A percentile compares a stretch with the other conserved stretches of the same genome.
Conservation (phyloP, 2,329 filamentous ascomycete species). For the Clarireedia homoeocarpa region DNA sequence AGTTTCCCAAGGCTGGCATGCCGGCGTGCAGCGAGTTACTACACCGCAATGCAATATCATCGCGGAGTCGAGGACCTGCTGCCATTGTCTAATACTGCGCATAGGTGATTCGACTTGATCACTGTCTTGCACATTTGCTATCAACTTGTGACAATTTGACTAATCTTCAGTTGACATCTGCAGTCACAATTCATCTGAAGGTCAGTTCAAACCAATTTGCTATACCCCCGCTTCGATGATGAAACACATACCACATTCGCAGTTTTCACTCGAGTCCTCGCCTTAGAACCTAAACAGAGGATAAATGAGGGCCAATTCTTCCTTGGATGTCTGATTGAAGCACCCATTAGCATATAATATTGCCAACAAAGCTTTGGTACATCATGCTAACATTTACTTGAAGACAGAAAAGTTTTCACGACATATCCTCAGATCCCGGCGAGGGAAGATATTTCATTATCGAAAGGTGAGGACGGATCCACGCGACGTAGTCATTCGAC, state of each 20-base stretch:
- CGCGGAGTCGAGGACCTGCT: neutral
- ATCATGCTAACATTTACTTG: neutral
- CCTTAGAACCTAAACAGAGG: conserved; percentile 53
- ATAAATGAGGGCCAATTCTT: conserved; percentile 61
- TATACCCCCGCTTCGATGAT: conserved; percentile 45
- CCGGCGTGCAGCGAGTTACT: neutral
- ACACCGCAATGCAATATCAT: neutral
- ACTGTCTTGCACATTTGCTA: neutral
- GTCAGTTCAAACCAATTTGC: conserved; percentile 13
- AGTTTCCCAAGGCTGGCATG: neutral
- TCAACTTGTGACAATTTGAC: neutral
- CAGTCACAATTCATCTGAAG: neutral
- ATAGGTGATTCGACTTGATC: neutral
- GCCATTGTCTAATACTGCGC: neutral
- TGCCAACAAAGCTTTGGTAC: neutral
- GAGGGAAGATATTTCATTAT: too few relatives aligned
- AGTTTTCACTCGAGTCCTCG: conserved; percentile 76
- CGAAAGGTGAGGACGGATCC: too few relatives aligned
- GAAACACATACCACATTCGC: conserved; percentile 74
- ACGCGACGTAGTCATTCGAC: too few relatives aligned
- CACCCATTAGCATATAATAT: neutral
- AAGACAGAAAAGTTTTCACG: neutral
- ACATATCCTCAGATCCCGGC: neutral
- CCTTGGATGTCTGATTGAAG: conserved; percentile 66
- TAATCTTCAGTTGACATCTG: neutral